A percentile compares a stretch with the other conserved stretches of the same genome.
Evolutionary conservation across 805 yeast species (phyloP).

Genomic region (Zygosaccharomyces rouxii): DNA sequence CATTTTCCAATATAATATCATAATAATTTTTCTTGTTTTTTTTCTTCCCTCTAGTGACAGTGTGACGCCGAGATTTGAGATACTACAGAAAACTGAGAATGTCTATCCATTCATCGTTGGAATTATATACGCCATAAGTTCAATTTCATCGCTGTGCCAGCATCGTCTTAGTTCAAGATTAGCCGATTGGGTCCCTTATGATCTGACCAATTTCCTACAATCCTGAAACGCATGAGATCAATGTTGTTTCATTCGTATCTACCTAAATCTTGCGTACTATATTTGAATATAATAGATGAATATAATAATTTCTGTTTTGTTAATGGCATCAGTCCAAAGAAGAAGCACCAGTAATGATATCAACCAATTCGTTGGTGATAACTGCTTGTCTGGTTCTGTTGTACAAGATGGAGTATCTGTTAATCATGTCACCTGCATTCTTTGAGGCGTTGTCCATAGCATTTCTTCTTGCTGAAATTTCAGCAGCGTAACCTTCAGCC

Average conservation of each 20-base stretch:
- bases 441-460: constrained; percentile 99
- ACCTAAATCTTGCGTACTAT: constrained; percentile 1
- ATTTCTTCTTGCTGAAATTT: constrained; percentile 96
- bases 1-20: constrained; percentile 10
- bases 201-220: neutral
- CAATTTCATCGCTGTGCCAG: constrained; percentile 1
- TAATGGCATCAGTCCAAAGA: constrained; percentile 68
- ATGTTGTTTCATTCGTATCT: constrained; percentile 6
- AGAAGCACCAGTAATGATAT: constrained; percentile 99
- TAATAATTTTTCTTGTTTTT: neutral
- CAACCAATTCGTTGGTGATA: constrained; percentile 98
- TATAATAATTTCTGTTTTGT: constrained; percentile 9
- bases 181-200: no score
- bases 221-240: constrained; percentile 5
- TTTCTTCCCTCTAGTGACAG: neutral
- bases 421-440: constrained; percentile 99
- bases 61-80: neutral
- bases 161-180: neutral
- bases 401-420: constrained; percentile 91
- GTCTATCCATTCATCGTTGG: neutral
- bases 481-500: constrained; percentile 98
- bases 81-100: no score
- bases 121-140: neutral
- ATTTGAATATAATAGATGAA: constrained; percentile 12
- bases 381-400: constrained; percentile 99